Conservation (phyloP, 106 monocot species). For the Triglochin maritima region DNA sequence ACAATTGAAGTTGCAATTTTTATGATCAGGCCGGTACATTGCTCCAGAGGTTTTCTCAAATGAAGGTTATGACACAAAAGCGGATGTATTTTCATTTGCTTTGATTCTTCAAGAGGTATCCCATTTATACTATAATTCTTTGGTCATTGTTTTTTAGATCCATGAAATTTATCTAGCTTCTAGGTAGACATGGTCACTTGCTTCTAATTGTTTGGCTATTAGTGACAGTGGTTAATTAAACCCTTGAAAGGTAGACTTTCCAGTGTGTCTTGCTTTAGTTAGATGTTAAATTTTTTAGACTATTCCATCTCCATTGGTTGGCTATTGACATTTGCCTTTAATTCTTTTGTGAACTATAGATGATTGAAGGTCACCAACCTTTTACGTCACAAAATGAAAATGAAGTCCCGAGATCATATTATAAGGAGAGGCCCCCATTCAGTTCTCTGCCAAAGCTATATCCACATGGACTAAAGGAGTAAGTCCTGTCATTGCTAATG, state of each 20-base stretch:
- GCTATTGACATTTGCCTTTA: neutral
- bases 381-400: conserved; percentile 41
- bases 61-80: conserved; percentile 86
- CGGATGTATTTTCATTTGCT: conserved; percentile 91
- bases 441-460: conserved; percentile 56
- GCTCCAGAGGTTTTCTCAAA: conserved; percentile 84
- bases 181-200: too few species aligned
- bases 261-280: too few species aligned
- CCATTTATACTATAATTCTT: too few species aligned
- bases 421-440: conserved; percentile 78
- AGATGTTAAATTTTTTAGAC: too few species aligned
- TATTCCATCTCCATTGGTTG: too few species aligned
- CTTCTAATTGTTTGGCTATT: too few species aligned
- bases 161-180: too few species aligned
- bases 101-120: conserved; percentile 94
- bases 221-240: too few species aligned
- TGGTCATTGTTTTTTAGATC: too few species aligned
- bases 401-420: conserved; percentile 62
- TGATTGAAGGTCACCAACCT: conserved; percentile 90
- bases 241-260: too few species aligned
- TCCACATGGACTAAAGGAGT: conserved; percentile 81
- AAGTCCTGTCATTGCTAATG: conserved; percentile 5
- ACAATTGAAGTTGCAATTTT: neutral
- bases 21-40: conserved; percentile 68
- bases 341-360: conserved; percentile 21